Evolutionary conservation across 2,329 filamentous ascomycete genomes (phyloP).

Genomic region (Fusarium tjaetaba): DNA sequence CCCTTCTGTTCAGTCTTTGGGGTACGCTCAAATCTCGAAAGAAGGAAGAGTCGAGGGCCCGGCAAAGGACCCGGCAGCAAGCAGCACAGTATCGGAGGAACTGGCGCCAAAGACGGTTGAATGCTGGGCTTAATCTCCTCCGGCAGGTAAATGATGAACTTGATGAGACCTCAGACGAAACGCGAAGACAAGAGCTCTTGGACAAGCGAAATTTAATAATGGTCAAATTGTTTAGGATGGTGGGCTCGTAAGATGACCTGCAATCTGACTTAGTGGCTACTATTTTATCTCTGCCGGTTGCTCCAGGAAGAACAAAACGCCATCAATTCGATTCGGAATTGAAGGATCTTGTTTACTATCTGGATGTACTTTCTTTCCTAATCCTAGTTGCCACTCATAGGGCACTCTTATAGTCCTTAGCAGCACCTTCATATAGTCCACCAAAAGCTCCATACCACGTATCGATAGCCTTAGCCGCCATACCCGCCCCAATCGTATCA

Average conservation of each 20-base stretch:
- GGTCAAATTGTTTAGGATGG: not conserved
- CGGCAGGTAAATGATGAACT: not conserved
- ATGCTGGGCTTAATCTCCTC: not conserved
- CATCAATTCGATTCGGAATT: not conserved
- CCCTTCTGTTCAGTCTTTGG: not conserved
- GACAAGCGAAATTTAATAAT: not conserved
- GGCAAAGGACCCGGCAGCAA: not conserved
- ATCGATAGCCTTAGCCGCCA: slow-evolving; percentile 50
- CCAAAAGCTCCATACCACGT: slow-evolving; percentile 57
- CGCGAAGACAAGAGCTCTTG: not conserved
- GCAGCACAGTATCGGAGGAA: not conserved
- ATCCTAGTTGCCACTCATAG: not conserved
- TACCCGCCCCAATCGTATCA: slow-evolving; percentile 60
- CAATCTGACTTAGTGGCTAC: not conserved
- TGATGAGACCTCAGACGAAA: not conserved
- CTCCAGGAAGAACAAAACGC: not conserved
- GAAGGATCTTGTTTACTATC: not conserved
- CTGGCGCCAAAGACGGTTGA: not conserved
- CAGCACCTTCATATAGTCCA: slow-evolving; percentile 24
- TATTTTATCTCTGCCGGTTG: not conserved
- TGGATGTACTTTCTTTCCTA: not conserved
- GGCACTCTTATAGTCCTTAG: not conserved
- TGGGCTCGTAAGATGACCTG: not conserved
- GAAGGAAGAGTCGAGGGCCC: not conserved
- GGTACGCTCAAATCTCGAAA: not conserved